Percentiles rank a stretch among this genome's conserved stretches.
These are phyloP conservation scores for Coemansia sp. DNA, from an alignment of 192 early-diverging fungal genomes.

Conservation along the genomic window DNA sequence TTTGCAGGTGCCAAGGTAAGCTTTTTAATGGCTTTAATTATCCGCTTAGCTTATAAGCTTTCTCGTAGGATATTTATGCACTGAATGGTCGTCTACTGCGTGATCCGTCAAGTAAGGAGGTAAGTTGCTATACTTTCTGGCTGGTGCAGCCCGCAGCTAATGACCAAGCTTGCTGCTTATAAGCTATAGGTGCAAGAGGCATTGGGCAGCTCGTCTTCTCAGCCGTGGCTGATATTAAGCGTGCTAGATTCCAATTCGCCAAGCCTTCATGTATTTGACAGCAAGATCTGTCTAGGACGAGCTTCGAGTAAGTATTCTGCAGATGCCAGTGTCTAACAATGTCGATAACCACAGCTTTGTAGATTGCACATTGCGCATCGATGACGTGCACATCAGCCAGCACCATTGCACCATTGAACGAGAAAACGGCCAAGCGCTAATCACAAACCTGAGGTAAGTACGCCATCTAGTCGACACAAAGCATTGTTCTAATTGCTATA, in stretches of 20 bases:
- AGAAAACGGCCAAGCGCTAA: slow-evolving; percentile 6
- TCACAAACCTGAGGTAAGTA: slow-evolving; percentile 21
- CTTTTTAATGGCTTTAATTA: background rate
- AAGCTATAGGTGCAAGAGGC: slow-evolving; percentile 3
- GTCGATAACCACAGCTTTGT: background rate
- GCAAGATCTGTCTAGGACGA: slow-evolving; percentile 24
- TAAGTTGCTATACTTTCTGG: background rate
- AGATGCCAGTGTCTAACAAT: background rate
- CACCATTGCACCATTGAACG: slow-evolving; percentile 29
- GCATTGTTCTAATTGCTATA: background rate
- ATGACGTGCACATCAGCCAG: slow-evolving; percentile 38
- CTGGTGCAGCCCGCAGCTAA: too few species aligned
- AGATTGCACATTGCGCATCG: slow-evolving; percentile 25
- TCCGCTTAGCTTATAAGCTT: too few species aligned
- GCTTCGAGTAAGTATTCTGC: slow-evolving; percentile 14
- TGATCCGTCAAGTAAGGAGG: slow-evolving; percentile 15
- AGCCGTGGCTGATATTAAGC: slow-evolving; percentile 22
- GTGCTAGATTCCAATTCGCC: slow-evolving; percentile 24
- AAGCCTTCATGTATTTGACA: slow-evolving; percentile 18
- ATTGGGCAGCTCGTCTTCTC: background rate
- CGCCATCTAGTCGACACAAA: background rate
- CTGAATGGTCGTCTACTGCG: slow-evolving; percentile 20
- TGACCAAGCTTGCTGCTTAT: too few species aligned
- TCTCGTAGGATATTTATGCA: slow-evolving; percentile 15
- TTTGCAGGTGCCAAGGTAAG: slow-evolving; percentile 22